phyloP scores from a whole-genome alignment of 1,139 yeast genomes.

The Debaryomyces singareniensis region DNA sequence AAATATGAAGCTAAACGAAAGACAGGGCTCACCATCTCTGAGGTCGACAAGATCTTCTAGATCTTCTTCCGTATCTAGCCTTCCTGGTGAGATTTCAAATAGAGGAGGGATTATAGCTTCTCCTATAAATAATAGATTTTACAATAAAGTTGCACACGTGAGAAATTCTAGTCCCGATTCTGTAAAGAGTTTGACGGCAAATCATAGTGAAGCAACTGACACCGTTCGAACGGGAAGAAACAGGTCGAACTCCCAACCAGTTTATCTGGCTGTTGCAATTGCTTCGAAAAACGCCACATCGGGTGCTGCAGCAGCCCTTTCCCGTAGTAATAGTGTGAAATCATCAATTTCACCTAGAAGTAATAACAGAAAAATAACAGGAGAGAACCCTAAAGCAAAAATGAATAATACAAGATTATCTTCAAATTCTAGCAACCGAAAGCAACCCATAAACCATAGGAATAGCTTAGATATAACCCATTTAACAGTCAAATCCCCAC shows the following conservation, averaged over 20 bases:
- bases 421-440: too few relatives aligned
- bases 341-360: conserved; percentile 1
- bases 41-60: conserved; percentile 17
- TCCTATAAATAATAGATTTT: background rate
- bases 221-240: background rate
- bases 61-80: conserved; percentile 24
- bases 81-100: conserved; percentile 9
- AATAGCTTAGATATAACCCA: background rate
- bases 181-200: background rate
- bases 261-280: conserved; percentile 2
- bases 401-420: background rate
- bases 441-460: too few relatives aligned
- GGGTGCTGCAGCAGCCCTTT: conserved; percentile 33
- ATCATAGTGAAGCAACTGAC: background rate
- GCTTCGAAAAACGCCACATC: conserved; percentile 16
- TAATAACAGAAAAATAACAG: background rate
- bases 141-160: background rate
- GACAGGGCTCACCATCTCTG: conserved; percentile 12
- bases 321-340: conserved; percentile 9
- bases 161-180: background rate
- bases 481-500: background rate
- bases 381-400: background rate
- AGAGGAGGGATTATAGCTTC: background rate
- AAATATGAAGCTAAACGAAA: conserved; percentile 6
- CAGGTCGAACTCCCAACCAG: conserved; percentile 1